Evolutionary conservation across 1,284 basidiomycete species (phyloP).

Genomic region (Fomitopsis betulina): DNA sequence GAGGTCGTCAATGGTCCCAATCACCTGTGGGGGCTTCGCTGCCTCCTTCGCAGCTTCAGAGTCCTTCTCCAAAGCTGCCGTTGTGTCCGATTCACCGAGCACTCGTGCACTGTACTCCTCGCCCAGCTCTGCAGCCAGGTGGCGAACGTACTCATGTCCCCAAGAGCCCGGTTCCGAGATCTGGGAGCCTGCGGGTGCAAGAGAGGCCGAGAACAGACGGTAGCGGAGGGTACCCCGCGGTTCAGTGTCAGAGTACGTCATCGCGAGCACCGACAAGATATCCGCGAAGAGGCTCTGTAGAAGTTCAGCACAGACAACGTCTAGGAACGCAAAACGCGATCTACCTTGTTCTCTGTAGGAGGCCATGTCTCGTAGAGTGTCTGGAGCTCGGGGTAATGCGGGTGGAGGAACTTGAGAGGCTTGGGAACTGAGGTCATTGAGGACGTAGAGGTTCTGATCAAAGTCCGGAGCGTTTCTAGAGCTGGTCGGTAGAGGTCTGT

Average conservation of each 20-base stretch:
- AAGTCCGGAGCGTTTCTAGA: conserved; percentile 88
- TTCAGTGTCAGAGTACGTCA: conserved; percentile 99
- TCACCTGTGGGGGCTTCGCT: conserved; percentile 14
- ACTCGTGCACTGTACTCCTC: conserved; percentile 79
- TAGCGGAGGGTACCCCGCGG: conserved; percentile 92
- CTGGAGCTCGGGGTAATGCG: conserved; percentile 90
- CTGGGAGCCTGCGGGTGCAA: conserved; percentile 57
- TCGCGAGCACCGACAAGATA: conserved; percentile 97
- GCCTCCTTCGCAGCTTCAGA: conserved; percentile 26
- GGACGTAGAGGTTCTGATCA: conserved; percentile 95
- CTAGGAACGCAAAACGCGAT: conserved; percentile 8
- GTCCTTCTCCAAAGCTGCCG: conserved; percentile 27
- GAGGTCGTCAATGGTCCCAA: conserved; percentile 69
- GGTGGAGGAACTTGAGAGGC: conserved; percentile 97
- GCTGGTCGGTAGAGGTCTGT: conserved; percentile 85
- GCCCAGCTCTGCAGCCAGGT: conserved; percentile 94
- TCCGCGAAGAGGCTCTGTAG: conserved; percentile 90
- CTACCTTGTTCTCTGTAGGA: conserved; percentile 74
- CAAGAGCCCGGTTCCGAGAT: conserved; percentile 90
- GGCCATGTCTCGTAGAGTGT: conserved; percentile 79
- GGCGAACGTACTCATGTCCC: conserved; percentile 99
- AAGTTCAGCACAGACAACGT: conserved; percentile 8
- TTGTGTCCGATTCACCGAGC: conserved; percentile 30
- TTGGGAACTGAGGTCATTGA: conserved; percentile 99
- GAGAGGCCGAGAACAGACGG: conserved; percentile 78